These are phyloP conservation scores for Pascua sp. DNA, from an alignment of 1,284 basidiomycete species.

Conservation along the genomic window DNA sequence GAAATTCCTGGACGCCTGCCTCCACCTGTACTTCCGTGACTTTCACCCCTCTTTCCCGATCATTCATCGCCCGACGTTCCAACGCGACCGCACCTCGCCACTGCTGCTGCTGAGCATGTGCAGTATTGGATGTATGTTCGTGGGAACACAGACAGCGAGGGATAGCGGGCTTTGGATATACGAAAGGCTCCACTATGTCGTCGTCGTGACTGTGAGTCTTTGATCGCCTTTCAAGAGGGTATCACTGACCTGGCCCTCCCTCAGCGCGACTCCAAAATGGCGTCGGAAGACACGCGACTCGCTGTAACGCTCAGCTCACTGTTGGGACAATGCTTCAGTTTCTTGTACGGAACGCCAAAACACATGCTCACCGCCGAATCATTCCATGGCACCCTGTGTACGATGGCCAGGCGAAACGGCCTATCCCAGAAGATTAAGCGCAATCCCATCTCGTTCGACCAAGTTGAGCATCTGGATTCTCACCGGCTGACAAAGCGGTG, in stretches of 20 bases:
- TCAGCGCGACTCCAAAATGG: constrained; percentile 10
- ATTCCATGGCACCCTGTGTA: constrained; percentile 6
- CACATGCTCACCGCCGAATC: constrained; percentile 15
- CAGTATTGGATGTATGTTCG: constrained; percentile 18
- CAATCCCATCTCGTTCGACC: constrained; percentile 7
- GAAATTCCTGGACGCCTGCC: constrained; percentile 16
- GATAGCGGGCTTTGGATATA: constrained; percentile 15
- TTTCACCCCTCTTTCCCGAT: constrained; percentile 41
- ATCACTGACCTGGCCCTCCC: background rate
- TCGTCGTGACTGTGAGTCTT: constrained; percentile 3
- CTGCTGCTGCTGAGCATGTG: constrained; percentile 30
- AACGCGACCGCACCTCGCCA: constrained; percentile 26
- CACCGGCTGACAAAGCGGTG: constrained; percentile 1
- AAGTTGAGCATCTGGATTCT: constrained; percentile 3
- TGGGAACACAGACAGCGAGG: constrained; percentile 11
- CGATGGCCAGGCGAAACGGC: constrained; percentile 11
- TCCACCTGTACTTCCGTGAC: constrained; percentile 38
- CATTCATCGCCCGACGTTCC: constrained; percentile 34
- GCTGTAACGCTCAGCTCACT: constrained; percentile 6
- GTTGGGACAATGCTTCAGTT: constrained; percentile 13
- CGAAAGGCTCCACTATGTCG: constrained; percentile 8
- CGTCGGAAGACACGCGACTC: constrained; percentile 1
- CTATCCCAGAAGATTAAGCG: constrained; percentile 1
- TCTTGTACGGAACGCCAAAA: constrained; percentile 8
- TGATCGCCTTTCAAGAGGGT: background rate